Conservation (phyloP, 2,329 filamentous ascomycete genomes). For the Ceratocystis huliohia region DNA sequence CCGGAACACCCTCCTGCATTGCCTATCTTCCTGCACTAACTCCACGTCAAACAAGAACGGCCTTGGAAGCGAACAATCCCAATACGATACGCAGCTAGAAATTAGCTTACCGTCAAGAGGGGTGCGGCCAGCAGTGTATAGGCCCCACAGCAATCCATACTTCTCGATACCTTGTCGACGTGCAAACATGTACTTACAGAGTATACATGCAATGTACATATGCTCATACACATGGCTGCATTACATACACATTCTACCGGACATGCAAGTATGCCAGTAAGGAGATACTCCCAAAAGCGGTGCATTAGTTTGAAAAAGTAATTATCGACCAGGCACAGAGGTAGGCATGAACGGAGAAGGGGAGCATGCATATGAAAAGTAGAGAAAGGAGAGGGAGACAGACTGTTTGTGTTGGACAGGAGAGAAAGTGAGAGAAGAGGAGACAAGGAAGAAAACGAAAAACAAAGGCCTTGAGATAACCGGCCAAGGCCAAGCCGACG, state of each 20-base stretch:
- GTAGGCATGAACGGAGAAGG: not conserved
- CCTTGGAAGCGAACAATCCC: not conserved
- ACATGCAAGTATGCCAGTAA: not conserved
- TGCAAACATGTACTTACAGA: not conserved
- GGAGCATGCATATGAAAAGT: not conserved
- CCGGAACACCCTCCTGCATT: not conserved
- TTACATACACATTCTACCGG: not conserved
- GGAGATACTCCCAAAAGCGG: not conserved
- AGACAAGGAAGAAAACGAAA: not conserved
- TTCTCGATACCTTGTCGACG: not conserved
- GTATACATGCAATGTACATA: not conserved
- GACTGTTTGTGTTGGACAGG: not conserved
- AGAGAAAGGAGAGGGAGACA: not conserved
- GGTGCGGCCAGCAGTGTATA: not conserved
- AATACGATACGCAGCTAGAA: not conserved
- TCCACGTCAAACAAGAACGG: not conserved
- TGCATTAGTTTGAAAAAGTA: not conserved
- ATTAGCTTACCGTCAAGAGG: not conserved
- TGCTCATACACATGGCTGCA: not conserved
- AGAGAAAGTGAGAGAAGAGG: not conserved
- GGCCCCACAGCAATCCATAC: not conserved
- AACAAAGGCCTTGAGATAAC: not conserved
- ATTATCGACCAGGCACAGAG: not conserved
- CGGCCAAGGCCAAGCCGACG: not conserved
- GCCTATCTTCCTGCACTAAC: not conserved